phyloP scores from a whole-genome alignment of 2,329 filamentous ascomycete species.

The Phoma sp. region DNA sequence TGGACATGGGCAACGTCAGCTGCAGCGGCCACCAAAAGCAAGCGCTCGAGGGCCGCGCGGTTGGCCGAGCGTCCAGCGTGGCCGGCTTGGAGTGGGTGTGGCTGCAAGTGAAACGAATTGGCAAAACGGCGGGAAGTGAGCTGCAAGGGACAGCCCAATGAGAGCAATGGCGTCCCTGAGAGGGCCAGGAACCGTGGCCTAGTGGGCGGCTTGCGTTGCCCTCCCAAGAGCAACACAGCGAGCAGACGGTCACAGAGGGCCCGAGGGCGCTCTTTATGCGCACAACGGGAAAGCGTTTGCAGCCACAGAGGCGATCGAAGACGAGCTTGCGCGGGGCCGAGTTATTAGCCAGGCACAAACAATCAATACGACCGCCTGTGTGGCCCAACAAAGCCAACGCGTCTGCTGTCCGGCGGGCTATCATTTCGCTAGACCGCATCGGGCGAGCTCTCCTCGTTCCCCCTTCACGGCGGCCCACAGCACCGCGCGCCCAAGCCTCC shows the following conservation, averaged over 20 bases:
- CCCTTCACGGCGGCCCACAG: constrained; percentile 20
- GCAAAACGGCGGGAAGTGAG: neutral
- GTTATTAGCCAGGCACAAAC: constrained; percentile 6
- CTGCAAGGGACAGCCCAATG: constrained; percentile 7
- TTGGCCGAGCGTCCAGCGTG: constrained; percentile 11
- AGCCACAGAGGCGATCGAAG: neutral
- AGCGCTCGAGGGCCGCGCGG: constrained; percentile 18
- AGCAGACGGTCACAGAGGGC: neutral
- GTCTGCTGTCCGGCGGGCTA: constrained; percentile 1
- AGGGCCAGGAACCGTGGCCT: constrained; percentile 6
- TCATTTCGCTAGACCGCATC: constrained; percentile 1
- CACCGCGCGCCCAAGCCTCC: constrained; percentile 27
- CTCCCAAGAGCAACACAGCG: constrained; percentile 4
- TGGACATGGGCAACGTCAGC: constrained; percentile 16
- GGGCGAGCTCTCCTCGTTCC: constrained; percentile 6
- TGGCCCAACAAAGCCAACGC: constrained; percentile 13
- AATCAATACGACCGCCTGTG: neutral
- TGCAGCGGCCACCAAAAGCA: constrained; percentile 11
- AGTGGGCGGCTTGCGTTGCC: constrained; percentile 9
- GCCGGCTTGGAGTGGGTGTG: constrained; percentile 12
- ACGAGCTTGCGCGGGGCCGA: neutral
- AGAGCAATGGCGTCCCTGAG: neutral
- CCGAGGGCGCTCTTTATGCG: constrained; percentile 1
- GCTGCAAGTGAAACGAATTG: constrained; percentile 17
- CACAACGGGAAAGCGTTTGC: neutral